Percentiles rank a stretch among this genome's conserved stretches.
phyloP scores from a whole-genome alignment of 495 filamentous ascomycete genomes.

The Podospora comata region DNA sequence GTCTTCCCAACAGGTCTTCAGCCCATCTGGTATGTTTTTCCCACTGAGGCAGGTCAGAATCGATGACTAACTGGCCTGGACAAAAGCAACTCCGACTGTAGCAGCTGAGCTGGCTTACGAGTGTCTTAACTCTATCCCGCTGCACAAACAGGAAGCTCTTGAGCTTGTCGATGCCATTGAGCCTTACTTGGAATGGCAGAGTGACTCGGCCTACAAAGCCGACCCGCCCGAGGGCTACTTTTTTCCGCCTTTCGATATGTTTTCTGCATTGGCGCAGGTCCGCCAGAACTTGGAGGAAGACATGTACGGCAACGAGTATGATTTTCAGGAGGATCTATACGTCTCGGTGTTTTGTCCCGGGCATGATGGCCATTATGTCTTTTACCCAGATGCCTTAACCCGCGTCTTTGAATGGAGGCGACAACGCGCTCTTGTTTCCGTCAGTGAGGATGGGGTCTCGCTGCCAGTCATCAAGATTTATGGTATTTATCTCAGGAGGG shows the following conservation, averaged over 20 bases:
- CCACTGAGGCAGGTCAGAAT: not conserved
- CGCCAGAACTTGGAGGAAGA: conserved; percentile 25
- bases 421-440: conserved; percentile 28
- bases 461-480: conserved; percentile 30
- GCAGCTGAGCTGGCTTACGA: conserved; percentile 28
- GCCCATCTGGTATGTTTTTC: not conserved
- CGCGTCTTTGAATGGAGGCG: conserved; percentile 28
- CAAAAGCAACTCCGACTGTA: conserved; percentile 22
- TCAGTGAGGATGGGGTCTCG: conserved; percentile 29
- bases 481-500: not conserved
- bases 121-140: conserved; percentile 34
- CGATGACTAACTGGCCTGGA: not conserved
- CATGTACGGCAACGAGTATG: conserved; percentile 46
- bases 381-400: conserved; percentile 25
- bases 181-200: conserved; percentile 38
- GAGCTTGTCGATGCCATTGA: conserved; percentile 33
- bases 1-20: conserved; percentile 32
- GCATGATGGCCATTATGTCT: conserved; percentile 49
- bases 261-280: conserved; percentile 37
- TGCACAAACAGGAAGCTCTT: conserved; percentile 27
- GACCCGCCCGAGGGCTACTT: conserved; percentile 41
- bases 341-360: conserved; percentile 37
- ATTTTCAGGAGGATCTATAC: conserved; percentile 49
- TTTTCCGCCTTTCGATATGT: conserved; percentile 34
- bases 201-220: conserved; percentile 43